These are phyloP conservation scores for Zoysia pacifica DNA, from an alignment of 176 grass and related monocot species.

Conservation along the genomic window DNA sequence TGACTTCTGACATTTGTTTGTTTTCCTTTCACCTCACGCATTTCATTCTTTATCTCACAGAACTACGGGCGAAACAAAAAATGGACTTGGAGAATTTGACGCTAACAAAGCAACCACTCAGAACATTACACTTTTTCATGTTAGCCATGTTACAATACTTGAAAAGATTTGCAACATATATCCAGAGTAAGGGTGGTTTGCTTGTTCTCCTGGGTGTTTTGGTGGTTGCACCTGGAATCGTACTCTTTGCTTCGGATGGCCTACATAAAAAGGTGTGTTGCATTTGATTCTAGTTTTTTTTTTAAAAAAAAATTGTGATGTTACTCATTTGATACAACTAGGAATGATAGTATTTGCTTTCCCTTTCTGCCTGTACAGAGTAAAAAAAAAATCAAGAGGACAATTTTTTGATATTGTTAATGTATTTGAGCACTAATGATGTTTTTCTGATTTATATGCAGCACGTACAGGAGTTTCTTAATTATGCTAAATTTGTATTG, in stretches of 20 bases:
- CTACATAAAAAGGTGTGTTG: slow-evolving; percentile 69
- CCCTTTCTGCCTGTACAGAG: background rate
- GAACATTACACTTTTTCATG: slow-evolving; percentile 67
- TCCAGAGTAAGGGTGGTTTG: slow-evolving; percentile 61
- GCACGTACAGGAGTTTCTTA: slow-evolving; percentile 79
- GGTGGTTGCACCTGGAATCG: slow-evolving; percentile 47
- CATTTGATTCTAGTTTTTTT: slow-evolving; percentile 7
- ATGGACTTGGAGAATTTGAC: slow-evolving; percentile 72
- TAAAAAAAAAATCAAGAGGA: background rate
- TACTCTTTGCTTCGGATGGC: slow-evolving; percentile 51
- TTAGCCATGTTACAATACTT: slow-evolving; percentile 71
- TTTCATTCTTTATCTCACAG: slow-evolving; percentile 49
- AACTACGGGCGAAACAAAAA: slow-evolving; percentile 77
- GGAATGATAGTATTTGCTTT: slow-evolving; percentile 5
- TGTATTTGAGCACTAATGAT: slow-evolving; percentile 22
- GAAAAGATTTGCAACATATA: slow-evolving; percentile 64
- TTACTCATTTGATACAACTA: slow-evolving; percentile 28
- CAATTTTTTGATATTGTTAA: background rate
- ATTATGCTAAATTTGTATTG: slow-evolving; percentile 73
- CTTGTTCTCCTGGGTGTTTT: slow-evolving; percentile 59
- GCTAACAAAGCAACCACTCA: slow-evolving; percentile 78
- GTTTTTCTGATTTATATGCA: slow-evolving; percentile 49
- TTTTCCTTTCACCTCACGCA: slow-evolving; percentile 6
- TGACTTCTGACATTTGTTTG: background rate
- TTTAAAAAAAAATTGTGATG: background rate